These are phyloP conservation scores for Ceratocystiopsis sp. DNA, from an alignment of 2,329 filamentous ascomycete genomes.

Conservation along the genomic window DNA sequence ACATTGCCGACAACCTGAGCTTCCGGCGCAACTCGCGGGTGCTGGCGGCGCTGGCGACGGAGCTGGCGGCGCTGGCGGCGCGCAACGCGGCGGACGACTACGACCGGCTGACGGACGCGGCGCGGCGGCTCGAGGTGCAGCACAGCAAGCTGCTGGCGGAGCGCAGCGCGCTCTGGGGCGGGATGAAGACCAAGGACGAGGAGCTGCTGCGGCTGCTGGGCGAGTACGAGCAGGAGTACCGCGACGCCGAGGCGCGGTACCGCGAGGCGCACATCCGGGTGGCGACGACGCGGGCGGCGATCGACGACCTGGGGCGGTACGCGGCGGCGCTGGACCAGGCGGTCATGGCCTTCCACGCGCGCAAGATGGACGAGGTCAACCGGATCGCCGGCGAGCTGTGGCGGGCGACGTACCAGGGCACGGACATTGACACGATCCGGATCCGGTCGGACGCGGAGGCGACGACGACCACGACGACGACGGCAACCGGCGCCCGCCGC, in stretches of 20 bases:
- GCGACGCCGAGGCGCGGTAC: constrained; percentile 63
- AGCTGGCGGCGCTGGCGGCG: constrained; percentile 58
- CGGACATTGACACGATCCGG: constrained; percentile 89
- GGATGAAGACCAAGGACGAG: constrained; percentile 70
- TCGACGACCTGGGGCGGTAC: constrained; percentile 78
- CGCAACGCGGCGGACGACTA: constrained; percentile 75
- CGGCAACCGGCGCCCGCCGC: constrained; percentile 30
- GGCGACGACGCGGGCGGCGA: constrained; percentile 79
- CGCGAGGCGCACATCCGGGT: constrained; percentile 80
- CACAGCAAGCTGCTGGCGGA: constrained; percentile 56
- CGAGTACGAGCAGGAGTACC: constrained; percentile 78
- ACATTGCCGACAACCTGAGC: constrained; percentile 74
- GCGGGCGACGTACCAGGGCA: constrained; percentile 91
- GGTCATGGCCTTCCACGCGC: constrained; percentile 87
- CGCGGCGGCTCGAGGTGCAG: constrained; percentile 45
- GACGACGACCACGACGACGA: no score
- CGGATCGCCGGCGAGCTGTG: constrained; percentile 89
- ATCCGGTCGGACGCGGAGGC: constrained; percentile 87
- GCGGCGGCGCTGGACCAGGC: constrained; percentile 76
- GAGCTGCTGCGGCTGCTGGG: constrained; percentile 54
- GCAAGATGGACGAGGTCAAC: constrained; percentile 99
- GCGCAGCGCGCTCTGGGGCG: constrained; percentile 56
- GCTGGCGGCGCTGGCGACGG: constrained; percentile 46
- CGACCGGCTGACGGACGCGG: constrained; percentile 54
- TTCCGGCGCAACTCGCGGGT: constrained; percentile 61